Percentiles rank a stretch among this genome's conserved stretches.
phyloP scores from a whole-genome alignment of 306 rosid genomes.

The Lathyrus tuberosus region DNA sequence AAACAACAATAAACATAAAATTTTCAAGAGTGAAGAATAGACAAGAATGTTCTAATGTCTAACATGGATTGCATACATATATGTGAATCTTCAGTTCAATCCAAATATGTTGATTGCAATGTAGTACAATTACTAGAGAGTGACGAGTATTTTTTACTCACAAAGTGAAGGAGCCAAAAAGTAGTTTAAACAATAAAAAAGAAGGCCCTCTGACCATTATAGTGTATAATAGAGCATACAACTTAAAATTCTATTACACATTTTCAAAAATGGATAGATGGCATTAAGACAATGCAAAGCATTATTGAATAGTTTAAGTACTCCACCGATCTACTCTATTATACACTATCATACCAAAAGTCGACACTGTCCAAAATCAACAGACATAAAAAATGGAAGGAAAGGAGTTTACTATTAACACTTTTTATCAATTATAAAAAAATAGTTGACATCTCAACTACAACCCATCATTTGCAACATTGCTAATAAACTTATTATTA shows the following conservation, averaged over 20 bases:
- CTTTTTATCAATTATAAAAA: slow-evolving; percentile 1
- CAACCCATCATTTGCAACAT: neutral
- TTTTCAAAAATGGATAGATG: neutral
- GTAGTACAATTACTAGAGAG: slow-evolving; percentile 1
- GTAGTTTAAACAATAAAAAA: neutral
- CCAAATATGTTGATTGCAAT: slow-evolving; percentile 16
- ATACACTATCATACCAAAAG: slow-evolving; percentile 12
- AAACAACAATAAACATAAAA: slow-evolving; percentile 29
- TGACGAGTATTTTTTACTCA: slow-evolving; percentile 18
- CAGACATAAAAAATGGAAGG: no score
- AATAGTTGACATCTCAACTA: no score
- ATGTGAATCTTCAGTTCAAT: slow-evolving; percentile 27
- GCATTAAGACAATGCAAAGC: neutral
- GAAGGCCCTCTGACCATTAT: neutral
- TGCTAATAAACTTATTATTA: neutral
- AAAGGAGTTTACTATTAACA: neutral
- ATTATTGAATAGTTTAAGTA: slow-evolving; percentile 1
- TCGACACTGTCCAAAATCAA: slow-evolving; percentile 11
- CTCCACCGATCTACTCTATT: neutral
- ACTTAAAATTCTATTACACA: neutral
- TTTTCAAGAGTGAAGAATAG: slow-evolving; percentile 29
- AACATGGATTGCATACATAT: slow-evolving; percentile 26
- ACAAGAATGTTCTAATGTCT: slow-evolving; percentile 30
- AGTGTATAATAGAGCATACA: neutral
- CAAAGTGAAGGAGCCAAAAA: slow-evolving; percentile 13